A percentile compares a stretch with the other conserved stretches of the same genome.
Evolutionary conservation across 345 rosid genomes (phyloP).

Genomic region (Leavenworthia alabamica): DNA sequence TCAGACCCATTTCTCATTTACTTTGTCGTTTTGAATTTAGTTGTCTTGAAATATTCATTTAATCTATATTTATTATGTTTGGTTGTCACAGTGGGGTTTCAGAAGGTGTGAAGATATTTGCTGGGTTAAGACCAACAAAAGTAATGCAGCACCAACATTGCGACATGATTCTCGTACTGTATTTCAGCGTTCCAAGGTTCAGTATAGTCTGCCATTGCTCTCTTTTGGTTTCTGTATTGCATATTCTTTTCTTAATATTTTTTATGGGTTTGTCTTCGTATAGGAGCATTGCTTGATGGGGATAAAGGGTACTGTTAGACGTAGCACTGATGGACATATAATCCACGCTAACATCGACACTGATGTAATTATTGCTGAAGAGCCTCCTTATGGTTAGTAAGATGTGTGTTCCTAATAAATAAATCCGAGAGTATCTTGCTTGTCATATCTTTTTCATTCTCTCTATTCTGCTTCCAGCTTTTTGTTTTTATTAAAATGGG

Average conservation of each 20-base stretch:
- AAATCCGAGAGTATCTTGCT: not conserved
- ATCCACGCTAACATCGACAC: conserved; percentile 98
- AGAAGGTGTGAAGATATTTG: conserved; percentile 98
- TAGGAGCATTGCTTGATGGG: conserved; percentile 99
- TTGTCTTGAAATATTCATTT: not conserved
- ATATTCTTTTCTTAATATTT: conserved; percentile 7
- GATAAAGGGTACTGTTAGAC: conserved; percentile 96
- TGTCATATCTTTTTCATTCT: not conserved
- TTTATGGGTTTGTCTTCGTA: conserved; percentile 19
- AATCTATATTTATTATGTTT: not conserved
- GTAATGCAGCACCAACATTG: conserved; percentile 83
- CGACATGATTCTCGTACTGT: conserved; percentile 92
- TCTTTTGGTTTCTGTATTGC: not conserved
- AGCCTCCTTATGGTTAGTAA: conserved; percentile 89
- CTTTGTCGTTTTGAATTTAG: not conserved
- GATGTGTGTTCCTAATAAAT: not conserved
- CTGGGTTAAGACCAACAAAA: conserved; percentile 98
- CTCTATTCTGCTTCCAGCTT: not conserved
- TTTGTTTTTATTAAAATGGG: not conserved
- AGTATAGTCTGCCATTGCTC: conserved; percentile 11
- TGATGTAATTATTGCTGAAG: conserved; percentile 96
- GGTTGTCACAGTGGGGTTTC: conserved; percentile 77
- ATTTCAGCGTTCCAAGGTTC: conserved; percentile 97
- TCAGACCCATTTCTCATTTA: not conserved
- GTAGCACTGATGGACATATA: conserved; percentile 97